Base-by-base conservation (phyloP, 345 rosid genomes). In the Punica granatum region DNA sequence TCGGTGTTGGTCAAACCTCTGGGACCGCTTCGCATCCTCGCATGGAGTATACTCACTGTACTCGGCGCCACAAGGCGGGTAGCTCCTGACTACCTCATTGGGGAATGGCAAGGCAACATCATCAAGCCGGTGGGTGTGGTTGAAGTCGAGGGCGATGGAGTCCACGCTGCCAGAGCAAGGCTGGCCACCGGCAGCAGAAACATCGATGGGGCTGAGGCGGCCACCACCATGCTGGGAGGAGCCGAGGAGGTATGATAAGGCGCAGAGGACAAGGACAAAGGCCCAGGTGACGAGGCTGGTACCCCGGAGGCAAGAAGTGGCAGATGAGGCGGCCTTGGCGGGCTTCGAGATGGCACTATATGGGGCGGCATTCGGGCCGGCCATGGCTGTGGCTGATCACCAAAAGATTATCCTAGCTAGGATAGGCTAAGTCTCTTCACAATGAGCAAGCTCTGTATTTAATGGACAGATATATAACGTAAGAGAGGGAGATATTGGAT, bases 31-130 rank as follows among this genome's bases (percentile, higher is more conserved):
- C 6, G 32, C 53, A 46, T 78, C 82, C 82, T 81, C 85, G 25
- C 85, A 81, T 9, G 85, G 85, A 18, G 85, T 81, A 80, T 81
- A 72, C 67, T 81, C 85, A 66, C 80, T 76, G 71, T 69, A 70
- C 61, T 62, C 74, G 42, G n/a, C 67, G 65, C 31, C 68, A 70
- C 85, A 81, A 2, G 85, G 48, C 4, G 78, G 78, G 75, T 48
- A 81, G 28, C 54, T 25, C 64, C 59, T 67, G 34, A 49, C 66
- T 34, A 58, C 5, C 72, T 7, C 23, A 0, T 74, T 44, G 46
- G 65, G 60, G 28, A 46, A 30, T 11, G 32, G 33, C 16, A 34
- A 8, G 41, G 65, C 43, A 16, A 0, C 7, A 30, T 33, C 66
- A 48, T 60, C 44, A 15, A 18, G 64, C 31, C 36, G 14, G 19